Percentiles rank a stretch among this genome's conserved stretches.
These are phyloP conservation scores for Candida albicans DNA, from an alignment of 1,139 yeast species.

Conservation along the genomic window DNA sequence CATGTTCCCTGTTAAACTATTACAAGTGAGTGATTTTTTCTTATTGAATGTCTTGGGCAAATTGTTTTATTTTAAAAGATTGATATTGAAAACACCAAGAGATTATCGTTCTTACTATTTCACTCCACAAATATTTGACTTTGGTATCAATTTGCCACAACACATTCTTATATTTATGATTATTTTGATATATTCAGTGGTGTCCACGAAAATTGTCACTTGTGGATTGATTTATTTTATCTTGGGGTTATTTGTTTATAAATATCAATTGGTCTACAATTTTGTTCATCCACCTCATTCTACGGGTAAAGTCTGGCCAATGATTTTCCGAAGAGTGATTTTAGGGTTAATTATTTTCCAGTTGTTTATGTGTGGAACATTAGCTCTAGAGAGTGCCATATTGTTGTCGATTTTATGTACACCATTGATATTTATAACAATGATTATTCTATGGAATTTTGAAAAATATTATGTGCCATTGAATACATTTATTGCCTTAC, in stretches of 20 bases:
- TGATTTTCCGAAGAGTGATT: constrained; percentile 61
- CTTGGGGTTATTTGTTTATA: constrained; percentile 63
- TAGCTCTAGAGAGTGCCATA: constrained; percentile 63
- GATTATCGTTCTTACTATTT: constrained; percentile 61
- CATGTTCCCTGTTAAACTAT: constrained; percentile 69
- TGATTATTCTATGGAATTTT: constrained; percentile 53
- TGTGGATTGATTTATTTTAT: constrained; percentile 63
- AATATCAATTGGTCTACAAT: constrained; percentile 64
- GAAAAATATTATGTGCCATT: constrained; percentile 62
- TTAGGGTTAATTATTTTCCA: constrained; percentile 62
- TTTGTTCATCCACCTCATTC: constrained; percentile 74
- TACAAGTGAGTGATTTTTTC: constrained; percentile 53
- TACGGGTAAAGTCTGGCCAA: constrained; percentile 72
- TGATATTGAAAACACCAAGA: constrained; percentile 55
- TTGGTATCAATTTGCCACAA: constrained; percentile 66
- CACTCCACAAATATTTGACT: constrained; percentile 66
- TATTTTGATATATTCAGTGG: constrained; percentile 63
- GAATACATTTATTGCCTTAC: constrained; percentile 59
- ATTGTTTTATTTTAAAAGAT: constrained; percentile 50
- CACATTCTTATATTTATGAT: constrained; percentile 63
- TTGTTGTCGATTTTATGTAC: constrained; percentile 50
- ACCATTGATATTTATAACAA: constrained; percentile 53
- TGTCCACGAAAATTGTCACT: constrained; percentile 63
- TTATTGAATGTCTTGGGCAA: constrained; percentile 57
- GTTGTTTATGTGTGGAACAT: constrained; percentile 66